phyloP scores from a whole-genome alignment of 176 grass and related monocot genomes.

The Eragrostis curvula region DNA sequence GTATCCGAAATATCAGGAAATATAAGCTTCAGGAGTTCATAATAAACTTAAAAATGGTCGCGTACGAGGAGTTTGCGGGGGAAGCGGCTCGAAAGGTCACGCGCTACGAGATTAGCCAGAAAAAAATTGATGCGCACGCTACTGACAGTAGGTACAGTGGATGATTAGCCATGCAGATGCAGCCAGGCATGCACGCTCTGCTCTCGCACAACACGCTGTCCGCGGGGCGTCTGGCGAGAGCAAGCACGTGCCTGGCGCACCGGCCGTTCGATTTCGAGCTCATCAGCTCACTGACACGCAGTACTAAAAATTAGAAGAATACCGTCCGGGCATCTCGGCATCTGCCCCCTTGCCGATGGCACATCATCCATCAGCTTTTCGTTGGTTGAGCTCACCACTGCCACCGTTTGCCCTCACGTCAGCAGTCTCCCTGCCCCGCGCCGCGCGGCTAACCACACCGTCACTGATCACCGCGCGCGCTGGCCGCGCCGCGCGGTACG shows the following conservation, averaged over 20 bases:
- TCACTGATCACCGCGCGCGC: background rate
- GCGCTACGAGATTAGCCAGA: too few relatives aligned
- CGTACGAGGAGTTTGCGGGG: too few relatives aligned
- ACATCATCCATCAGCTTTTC: background rate
- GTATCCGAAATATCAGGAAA: too few relatives aligned
- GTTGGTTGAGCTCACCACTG: background rate
- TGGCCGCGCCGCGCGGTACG: background rate
- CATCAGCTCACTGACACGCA: background rate
- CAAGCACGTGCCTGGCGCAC: background rate
- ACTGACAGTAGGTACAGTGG: background rate
- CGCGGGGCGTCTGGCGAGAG: too few relatives aligned
- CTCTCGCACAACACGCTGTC: too few relatives aligned
- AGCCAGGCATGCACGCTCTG: too few relatives aligned
- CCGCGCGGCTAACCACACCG: too few relatives aligned
- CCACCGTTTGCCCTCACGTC: conserved; percentile 19
- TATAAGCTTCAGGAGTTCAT: too few relatives aligned
- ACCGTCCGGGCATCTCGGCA: background rate
- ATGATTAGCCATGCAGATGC: too few relatives aligned
- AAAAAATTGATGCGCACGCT: background rate
- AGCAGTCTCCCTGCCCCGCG: conserved; percentile 12
- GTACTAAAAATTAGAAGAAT: background rate
- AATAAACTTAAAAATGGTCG: too few relatives aligned
- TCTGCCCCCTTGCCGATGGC: background rate
- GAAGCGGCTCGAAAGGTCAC: too few relatives aligned
- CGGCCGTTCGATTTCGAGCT: background rate